Percentiles rank a stretch among this genome's conserved stretches.
phyloP scores from a whole-genome alignment of 176 grass and related monocot genomes.

The bread wheat (Triticum aestivum) region IWGSC_CS_RefSeq_v2.1 NC_057801.1:251342852-251343351 shows the following conservation, averaged over 20 bases:
- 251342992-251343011: background rate
- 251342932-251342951: conserved; percentile 13
- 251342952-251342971: background rate
- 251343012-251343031: background rate
- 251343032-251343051: background rate
- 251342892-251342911: background rate
- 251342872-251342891: background rate
- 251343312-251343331: conserved; percentile 97
- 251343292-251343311: conserved; percentile 92
- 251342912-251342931: background rate
- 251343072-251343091: background rate
- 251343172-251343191: background rate
- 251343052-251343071: background rate
- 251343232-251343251: background rate
- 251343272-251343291: conserved; percentile 61
- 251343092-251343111: background rate
- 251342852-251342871: background rate
- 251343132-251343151: background rate
- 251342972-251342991: conserved; percentile 14
- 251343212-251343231: background rate
- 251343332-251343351: conserved; percentile 92
- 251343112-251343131: background rate
- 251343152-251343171: background rate
- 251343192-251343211: background rate
- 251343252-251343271: background rate